These are phyloP conservation scores for Linum usitatissimum DNA, from an alignment of 345 rosid species.

Conservation along the genomic window DNA sequence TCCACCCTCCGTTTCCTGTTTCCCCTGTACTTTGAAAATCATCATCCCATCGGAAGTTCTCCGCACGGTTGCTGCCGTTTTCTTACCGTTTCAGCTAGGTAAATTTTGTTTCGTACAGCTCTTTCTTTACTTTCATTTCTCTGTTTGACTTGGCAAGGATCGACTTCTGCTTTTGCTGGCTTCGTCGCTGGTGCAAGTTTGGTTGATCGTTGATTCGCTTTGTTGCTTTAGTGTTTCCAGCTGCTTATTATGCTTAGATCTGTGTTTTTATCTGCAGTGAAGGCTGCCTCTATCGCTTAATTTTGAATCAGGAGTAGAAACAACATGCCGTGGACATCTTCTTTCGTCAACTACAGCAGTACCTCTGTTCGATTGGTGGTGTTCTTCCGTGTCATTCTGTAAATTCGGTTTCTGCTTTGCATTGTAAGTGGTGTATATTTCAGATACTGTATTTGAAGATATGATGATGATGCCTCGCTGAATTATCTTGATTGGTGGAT, in stretches of 20 bases:
- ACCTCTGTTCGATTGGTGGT: too few species aligned
- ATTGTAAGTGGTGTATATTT: conserved; percentile 23
- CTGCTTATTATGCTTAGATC: too few species aligned
- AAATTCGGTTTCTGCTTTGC: conserved; percentile 25
- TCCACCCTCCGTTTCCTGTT: background rate
- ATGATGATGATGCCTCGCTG: too few species aligned
- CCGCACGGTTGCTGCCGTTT: background rate
- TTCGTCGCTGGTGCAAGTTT: background rate
- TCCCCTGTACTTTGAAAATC: background rate
- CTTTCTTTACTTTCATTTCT: too few species aligned
- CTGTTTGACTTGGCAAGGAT: too few species aligned
- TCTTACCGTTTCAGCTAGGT: background rate
- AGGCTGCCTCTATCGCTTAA: too few species aligned
- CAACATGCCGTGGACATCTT: conserved; percentile 74
- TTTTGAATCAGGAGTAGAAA: conserved; percentile 18
- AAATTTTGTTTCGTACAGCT: too few species aligned
- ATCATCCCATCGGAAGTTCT: background rate
- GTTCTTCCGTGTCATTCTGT: conserved; percentile 80
- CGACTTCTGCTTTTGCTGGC: background rate
- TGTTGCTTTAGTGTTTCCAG: conserved; percentile 1
- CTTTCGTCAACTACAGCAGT: conserved; percentile 54
- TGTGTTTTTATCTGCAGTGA: conserved; percentile 28
- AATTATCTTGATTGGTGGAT: background rate
- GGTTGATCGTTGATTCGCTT: background rate
- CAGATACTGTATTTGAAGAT: background rate